Evolutionary conservation across 2,329 filamentous ascomycete genomes (phyloP).

Genomic region (Capronia americana): DNA sequence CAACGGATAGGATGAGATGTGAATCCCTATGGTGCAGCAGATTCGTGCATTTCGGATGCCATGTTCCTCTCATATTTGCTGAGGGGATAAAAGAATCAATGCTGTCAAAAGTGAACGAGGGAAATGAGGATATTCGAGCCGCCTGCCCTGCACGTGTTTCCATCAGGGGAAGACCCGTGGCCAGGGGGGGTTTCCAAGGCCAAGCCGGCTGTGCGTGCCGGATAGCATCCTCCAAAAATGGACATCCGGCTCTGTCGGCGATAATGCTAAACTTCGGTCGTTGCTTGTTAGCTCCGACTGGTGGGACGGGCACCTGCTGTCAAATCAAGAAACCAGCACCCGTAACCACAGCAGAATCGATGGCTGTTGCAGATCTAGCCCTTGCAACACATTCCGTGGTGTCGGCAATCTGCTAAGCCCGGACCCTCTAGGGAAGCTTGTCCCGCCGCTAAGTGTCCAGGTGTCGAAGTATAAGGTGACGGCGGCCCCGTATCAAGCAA

Average conservation of each 20-base stretch:
- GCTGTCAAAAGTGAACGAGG: no score
- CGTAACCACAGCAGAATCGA: background rate
- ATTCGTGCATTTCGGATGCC: background rate
- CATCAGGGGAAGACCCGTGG: no score
- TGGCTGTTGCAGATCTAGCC: background rate
- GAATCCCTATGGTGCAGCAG: background rate
- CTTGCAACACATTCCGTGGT: background rate
- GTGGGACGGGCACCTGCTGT: background rate
- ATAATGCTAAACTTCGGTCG: background rate
- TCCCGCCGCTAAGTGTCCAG: background rate
- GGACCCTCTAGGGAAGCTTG: background rate
- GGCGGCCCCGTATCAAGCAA: background rate
- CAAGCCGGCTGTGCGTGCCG: no score
- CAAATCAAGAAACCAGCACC: background rate
- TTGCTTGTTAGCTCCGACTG: background rate
- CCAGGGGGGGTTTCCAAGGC: no score
- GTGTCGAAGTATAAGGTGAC: background rate
- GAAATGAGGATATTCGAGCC: no score
- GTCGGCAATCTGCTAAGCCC: background rate
- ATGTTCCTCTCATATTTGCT: background rate
- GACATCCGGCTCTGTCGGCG: background rate
- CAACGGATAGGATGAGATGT: background rate
- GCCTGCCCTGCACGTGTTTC: no score
- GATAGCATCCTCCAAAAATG: no score
- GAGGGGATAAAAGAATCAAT: background rate